Base-by-base conservation (phyloP, 169 alveolate species). In the Theileria orientalis region DNA sequence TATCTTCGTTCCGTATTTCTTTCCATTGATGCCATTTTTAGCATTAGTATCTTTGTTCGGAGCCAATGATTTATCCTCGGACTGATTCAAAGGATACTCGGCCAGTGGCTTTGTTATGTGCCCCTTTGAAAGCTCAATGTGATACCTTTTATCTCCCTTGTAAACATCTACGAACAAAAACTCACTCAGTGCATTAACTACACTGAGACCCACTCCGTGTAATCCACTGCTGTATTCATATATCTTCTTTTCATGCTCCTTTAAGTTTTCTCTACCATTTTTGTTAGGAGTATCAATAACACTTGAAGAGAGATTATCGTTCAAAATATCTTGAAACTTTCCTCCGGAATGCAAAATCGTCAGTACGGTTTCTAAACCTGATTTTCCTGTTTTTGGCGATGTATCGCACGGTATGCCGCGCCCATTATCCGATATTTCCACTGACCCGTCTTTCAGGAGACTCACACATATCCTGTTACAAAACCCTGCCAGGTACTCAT, bases 311-410 rank as follows among this genome's bases (percentile, higher is more conserved):
- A 59, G 78, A 33, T 49, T 49, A 3, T 27, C 35, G 25, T 27
- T 27, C 29, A 56, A 23, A 29, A 77, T 85, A 42, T 88, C 91
- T 19, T 56, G 67, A 74, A 91, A 91, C 63, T 91, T 91, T 16
- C 94, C 95, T 21, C 95, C 95, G n/a, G 95, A 79, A 59, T 91
- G 95, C 30, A 91, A 62, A 7, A 79, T 88, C 0, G 95, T 91
- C 30, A 90, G 71, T 27, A 91, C 94, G 14, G 93, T 86, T 74
- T 91, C 94, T 29, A 91, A 68, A 14, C 94, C 93, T 0, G 94
- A 84, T 59, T 67, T 82, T 13, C 79, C 76, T 0, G 91, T 86
- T 64, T 76, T 82, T 59, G 76, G 85, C 29, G 88, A 90, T 19
- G 87, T 49, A 25, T 84, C 95, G 61, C 91, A 83, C 0, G 95